Evolutionary conservation across 441 rosid species (phyloP), one percentile per base, ranked within the genome.

Genomic region (Gossypium gossypioides): DNA sequence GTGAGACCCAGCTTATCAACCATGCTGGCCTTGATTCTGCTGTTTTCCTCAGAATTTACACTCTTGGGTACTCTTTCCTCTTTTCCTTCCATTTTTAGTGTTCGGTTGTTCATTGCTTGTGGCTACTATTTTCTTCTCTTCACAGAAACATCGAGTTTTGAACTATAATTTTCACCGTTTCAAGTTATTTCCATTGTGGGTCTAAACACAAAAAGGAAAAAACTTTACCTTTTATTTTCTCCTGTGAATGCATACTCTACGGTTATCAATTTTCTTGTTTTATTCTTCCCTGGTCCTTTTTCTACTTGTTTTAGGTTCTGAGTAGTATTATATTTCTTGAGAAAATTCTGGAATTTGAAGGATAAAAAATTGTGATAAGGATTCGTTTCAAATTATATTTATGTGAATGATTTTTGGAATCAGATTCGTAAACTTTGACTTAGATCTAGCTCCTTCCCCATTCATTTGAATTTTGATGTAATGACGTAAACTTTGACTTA

Each of bases 21-120:
- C 99, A 92, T 75, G 98, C 98, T 71, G 98, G 99, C 9, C 90
- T 95, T 61, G 99, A 95, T 71, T 95, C 99, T 77, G 99, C 98
- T 72, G 81, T 84, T 69, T 95, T 95, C 82, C 81, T 95, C 77
- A 86, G 99, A 77, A 88, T 92, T 69, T 92, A 92, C 81, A 82
- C 84, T 82, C 97, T 92, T 52, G 99, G 99, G 98, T 92, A 81
- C 72, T 62, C 56, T 69, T 46, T 68, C 46, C 50, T 68, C 60
- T 50, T 19, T 24, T 18, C 48, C 51, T 77, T 50, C 63, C 3
- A 0, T 58, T 62, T 54, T 18, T 62, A 8, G 7, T 2, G 15
- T 34, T 37, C 40, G 40, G 18, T 34, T 62, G n/a, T 21, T 25
- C 34, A 6, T 5, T 6, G 72, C 2, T 59, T 68, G 6, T 25